Base-by-base conservation (phyloP, 2,329 filamentous ascomycete genomes). In the Nothophoma quercina region DNA sequence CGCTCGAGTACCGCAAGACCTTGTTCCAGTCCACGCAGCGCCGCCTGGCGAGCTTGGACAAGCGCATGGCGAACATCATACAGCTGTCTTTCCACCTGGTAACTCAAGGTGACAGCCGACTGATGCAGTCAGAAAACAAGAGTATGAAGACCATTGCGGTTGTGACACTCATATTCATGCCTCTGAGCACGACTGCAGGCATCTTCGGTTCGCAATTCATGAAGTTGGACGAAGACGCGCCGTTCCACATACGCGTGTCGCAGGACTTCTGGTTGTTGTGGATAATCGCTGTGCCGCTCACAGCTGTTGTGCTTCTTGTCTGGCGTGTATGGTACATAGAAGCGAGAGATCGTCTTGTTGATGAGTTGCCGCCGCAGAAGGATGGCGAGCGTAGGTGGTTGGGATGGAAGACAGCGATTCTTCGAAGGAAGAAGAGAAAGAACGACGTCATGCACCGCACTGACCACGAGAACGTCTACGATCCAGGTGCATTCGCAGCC, bases 81-180 rank as follows among this genome's bases (percentile, higher is more conserved):
- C 69, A 72, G 42, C 61, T 77, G 38, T 67, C 71, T 0, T 78
- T 76, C 59, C 73, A 78, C 41, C 64, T 75, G 1, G 74, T 77
- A 16, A 74, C 71, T 3, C 73, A 76, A 53, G 64, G 63, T 16
- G 75, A 77, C 58, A 75, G 67, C 34, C 64, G 62, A 15, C 55
- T 70, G 3, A 67, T 77, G 60, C 65, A 71, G 40, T 60, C 68
- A 7, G 75, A 78, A 52, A 75, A 68, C 30, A 68, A 72, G 13
- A 76, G 74, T 10, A 79, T 79, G 77, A 78, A 78, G 59, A 77
- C 75, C 0, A 78, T 79, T 15, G 77, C 77, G 0, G 67, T 78
- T 7, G 65, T 77, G 54, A 79, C 77, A 1, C 56, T 79, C 15
- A 65, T 77, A 5, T 79, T 79, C 66, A 68, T 79, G 32, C 77